Percentiles rank a stretch among this genome's conserved stretches.
These are phyloP conservation scores for Collybiopsis confluens DNA, from an alignment of 768 basidiomycete species.

Conservation along the genomic window DNA sequence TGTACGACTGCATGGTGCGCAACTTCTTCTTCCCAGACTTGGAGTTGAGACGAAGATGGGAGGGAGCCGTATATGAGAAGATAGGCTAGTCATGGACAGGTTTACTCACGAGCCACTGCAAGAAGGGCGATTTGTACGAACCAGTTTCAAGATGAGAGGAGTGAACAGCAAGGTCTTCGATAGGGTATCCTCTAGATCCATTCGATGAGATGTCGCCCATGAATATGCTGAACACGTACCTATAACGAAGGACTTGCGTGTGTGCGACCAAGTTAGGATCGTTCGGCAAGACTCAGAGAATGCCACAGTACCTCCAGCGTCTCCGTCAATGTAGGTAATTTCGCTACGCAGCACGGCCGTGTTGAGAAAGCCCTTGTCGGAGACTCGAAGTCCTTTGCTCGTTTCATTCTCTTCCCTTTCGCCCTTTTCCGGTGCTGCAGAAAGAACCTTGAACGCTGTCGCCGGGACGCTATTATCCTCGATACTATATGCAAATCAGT, in stretches of 20 bases:
- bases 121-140: slow-evolving; percentile 12
- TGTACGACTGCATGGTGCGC: slow-evolving; percentile 71
- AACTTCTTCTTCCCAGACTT: slow-evolving; percentile 68
- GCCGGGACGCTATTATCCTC: slow-evolving; percentile 76
- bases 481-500: slow-evolving; percentile 44
- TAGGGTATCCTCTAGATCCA: slow-evolving; percentile 73
- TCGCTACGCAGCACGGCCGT: slow-evolving; percentile 75
- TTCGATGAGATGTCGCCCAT: not conserved
- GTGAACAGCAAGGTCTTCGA: slow-evolving; percentile 81
- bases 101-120: not conserved
- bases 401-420: slow-evolving; percentile 82
- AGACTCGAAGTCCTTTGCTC: slow-evolving; percentile 72
- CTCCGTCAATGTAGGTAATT: slow-evolving; percentile 92
- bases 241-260: slow-evolving; percentile 64
- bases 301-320: slow-evolving; percentile 67
- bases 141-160: slow-evolving; percentile 77
- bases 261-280: not conserved
- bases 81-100: slow-evolving; percentile 50
- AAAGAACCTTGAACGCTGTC: slow-evolving; percentile 75
- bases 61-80: slow-evolving; percentile 86
- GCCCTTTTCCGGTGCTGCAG: slow-evolving; percentile 48
- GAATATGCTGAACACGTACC: slow-evolving; percentile 33
- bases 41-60: slow-evolving; percentile 57
- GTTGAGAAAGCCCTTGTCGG: slow-evolving; percentile 79
- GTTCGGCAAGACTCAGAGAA: slow-evolving; percentile 1